Evolutionary conservation across 2,329 filamentous ascomycete species (phyloP).

Genomic region (Exophiala viscosa): DNA sequence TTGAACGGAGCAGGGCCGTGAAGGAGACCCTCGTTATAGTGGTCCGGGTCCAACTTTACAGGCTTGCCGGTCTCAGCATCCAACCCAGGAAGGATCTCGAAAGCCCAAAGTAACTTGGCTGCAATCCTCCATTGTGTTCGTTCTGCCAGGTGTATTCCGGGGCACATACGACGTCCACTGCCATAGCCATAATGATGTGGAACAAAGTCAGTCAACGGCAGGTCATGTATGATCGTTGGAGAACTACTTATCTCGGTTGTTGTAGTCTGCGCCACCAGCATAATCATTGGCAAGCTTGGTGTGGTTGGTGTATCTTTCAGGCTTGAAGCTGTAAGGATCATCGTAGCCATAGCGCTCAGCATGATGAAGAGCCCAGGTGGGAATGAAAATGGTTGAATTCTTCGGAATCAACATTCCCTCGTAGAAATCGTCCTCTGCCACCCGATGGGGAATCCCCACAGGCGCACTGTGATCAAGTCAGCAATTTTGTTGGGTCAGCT

Average conservation of each 20-base stretch:
- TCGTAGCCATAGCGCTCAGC: conserved; percentile 41
- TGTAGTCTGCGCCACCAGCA: conserved; percentile 4
- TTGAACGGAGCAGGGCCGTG: conserved; percentile 8
- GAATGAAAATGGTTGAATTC: conserved; percentile 41
- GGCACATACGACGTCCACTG: conserved; percentile 27
- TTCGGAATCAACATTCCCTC: conserved; percentile 49
- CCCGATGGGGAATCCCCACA: conserved; percentile 18
- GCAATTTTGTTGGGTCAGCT: neutral
- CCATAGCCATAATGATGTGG: conserved; percentile 19
- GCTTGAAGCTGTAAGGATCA: conserved; percentile 40
- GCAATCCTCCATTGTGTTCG: conserved; percentile 6
- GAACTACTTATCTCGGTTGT: neutral
- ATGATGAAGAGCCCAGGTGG: conserved; percentile 30
- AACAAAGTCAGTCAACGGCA: no score
- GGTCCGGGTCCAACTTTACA: conserved; percentile 25
- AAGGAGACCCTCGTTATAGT: conserved; percentile 5
- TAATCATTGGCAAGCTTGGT: conserved; percentile 4
- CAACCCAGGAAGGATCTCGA: neutral
- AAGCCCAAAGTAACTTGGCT: conserved; percentile 8
- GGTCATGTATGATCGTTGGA: no score
- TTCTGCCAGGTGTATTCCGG: conserved; percentile 25
- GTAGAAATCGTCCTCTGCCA: conserved; percentile 48
- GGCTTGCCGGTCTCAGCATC: conserved; percentile 3
- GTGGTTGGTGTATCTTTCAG: conserved; percentile 48
- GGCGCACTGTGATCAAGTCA: conserved; percentile 2